Evolutionary conservation across 1,284 basidiomycete genomes (phyloP).

Genomic region (Golubevia pallescens): DNA sequence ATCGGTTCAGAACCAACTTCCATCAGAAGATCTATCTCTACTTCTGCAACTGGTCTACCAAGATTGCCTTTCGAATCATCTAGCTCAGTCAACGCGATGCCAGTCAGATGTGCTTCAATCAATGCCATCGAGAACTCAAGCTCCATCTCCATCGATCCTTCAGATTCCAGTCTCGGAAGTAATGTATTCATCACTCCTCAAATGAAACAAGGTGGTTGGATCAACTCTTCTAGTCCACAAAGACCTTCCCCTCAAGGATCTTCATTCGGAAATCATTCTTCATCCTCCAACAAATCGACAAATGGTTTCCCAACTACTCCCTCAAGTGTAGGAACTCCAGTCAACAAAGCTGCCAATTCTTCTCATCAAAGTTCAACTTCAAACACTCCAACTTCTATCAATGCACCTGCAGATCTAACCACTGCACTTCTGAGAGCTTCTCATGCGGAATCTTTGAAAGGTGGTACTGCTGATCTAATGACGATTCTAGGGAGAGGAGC

Average conservation of each 20-base stretch:
- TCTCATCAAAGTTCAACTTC: neutral
- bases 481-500: slow-evolving; percentile 86
- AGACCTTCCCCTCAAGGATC: neutral
- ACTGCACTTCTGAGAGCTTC: slow-evolving; percentile 88
- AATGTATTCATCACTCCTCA: neutral
- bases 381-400: slow-evolving; percentile 1
- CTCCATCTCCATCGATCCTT: neutral
- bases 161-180: neutral
- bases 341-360: neutral
- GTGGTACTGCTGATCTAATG: slow-evolving; percentile 86
- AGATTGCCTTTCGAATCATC: neutral
- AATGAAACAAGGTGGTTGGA: neutral
- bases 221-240: neutral
- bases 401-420: slow-evolving; percentile 54
- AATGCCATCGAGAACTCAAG: neutral
- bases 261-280: neutral
- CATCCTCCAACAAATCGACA: neutral
- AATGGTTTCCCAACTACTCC: slow-evolving; percentile 5
- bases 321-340: slow-evolving; percentile 3
- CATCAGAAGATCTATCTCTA: neutral
- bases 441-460: slow-evolving; percentile 88
- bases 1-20: neutral
- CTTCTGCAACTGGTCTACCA: neutral
- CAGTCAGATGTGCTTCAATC: neutral
- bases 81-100: neutral